phyloP scores from a whole-genome alignment of 768 basidiomycete species.

The Kwoniella pini region DNA sequence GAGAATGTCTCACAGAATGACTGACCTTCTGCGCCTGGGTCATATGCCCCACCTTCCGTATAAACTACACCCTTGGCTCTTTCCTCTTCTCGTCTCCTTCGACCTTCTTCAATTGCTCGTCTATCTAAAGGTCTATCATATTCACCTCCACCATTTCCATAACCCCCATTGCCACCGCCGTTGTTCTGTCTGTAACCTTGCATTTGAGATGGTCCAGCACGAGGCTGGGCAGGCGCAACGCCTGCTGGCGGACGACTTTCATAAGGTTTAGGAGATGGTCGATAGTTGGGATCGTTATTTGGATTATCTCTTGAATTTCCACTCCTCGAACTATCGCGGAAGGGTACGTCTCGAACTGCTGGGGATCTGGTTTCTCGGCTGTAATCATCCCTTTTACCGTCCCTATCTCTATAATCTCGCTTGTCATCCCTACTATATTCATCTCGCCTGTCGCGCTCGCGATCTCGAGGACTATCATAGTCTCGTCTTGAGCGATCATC shows the following conservation, averaged over 20 bases:
- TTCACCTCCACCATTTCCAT: constrained; percentile 18
- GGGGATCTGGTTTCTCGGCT: background rate
- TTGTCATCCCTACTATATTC: background rate
- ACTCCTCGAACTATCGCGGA: background rate
- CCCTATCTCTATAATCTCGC: background rate
- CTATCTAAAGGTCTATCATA: constrained; percentile 47
- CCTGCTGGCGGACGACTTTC: constrained; percentile 5
- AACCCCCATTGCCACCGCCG: constrained; percentile 8
- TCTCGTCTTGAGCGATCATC: constrained; percentile 17
- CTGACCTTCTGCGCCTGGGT: constrained; percentile 27
- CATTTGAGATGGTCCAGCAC: background rate
- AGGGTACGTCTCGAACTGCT: constrained; percentile 1
- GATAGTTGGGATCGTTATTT: constrained; percentile 19
- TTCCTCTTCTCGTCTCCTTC: constrained; percentile 48
- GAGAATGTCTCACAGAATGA: background rate
- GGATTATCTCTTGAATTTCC: constrained; percentile 12
- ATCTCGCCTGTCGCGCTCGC: constrained; percentile 13
- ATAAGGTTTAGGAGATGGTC: constrained; percentile 10
- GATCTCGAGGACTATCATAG: constrained; percentile 10
- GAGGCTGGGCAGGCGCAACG: background rate
- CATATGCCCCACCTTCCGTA: constrained; percentile 19
- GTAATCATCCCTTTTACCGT: constrained; percentile 4
- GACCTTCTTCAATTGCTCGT: constrained; percentile 52
- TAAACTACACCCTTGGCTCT: constrained; percentile 39
- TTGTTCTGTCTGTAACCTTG: constrained; percentile 3